Evolutionary conservation across 345 rosid species (phyloP).

Genomic region (Rhodamnia argentea): DNA sequence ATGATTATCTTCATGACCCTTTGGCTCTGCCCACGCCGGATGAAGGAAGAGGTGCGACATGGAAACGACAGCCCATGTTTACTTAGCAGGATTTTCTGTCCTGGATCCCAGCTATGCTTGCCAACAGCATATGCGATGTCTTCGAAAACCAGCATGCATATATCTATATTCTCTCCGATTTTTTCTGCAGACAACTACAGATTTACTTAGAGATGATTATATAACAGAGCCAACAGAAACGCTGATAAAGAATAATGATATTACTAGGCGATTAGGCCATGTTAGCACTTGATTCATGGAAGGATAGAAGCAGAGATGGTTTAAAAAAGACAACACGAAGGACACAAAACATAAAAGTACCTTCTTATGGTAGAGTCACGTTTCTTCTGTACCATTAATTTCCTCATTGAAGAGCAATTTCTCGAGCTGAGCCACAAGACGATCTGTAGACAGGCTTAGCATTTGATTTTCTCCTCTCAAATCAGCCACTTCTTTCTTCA

Average conservation of each 20-base stretch:
- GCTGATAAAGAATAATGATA: neutral
- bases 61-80: neutral
- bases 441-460: neutral
- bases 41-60: neutral
- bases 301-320: neutral
- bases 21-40: neutral
- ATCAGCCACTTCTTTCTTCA: conserved; percentile 16
- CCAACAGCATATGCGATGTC: neutral
- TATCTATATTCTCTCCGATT: neutral
- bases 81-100: neutral
- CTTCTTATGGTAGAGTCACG: neutral
- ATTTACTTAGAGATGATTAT: neutral
- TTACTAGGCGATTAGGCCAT: neutral
- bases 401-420: conserved; percentile 5
- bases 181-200: neutral
- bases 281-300: neutral
- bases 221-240: neutral
- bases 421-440: conserved; percentile 11
- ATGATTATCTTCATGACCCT: neutral
- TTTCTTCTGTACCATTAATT: neutral
- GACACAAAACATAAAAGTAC: neutral
- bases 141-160: neutral
- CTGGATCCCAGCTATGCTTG: neutral
- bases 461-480: conserved; percentile 9
- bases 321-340: neutral